Evolutionary conservation across 768 basidiomycete species (phyloP).

Genomic region (Russula ochroleuca): DNA sequence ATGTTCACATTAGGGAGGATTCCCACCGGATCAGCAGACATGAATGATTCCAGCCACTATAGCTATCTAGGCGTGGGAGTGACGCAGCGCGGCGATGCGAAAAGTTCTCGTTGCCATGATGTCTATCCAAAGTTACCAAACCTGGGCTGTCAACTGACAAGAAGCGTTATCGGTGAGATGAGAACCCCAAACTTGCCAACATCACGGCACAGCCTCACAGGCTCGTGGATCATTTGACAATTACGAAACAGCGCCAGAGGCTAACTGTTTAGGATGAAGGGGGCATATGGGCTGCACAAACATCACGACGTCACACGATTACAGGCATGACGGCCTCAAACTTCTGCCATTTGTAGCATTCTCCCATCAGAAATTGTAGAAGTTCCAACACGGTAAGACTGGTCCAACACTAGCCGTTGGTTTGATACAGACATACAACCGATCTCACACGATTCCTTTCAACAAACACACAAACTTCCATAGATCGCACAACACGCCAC

Average conservation of each 20-base stretch:
- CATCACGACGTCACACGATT: background rate
- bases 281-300: too few species aligned
- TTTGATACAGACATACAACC: too few species aligned
- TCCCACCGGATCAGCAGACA: background rate
- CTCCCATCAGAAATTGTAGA: background rate
- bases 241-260: too few species aligned
- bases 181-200: background rate
- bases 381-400: background rate
- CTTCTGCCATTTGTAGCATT: too few species aligned
- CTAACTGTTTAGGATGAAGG: too few species aligned
- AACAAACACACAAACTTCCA: background rate
- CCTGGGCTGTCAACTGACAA: background rate
- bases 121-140: background rate
- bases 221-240: too few species aligned
- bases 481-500: background rate
- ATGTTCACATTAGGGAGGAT: background rate
- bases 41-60: background rate
- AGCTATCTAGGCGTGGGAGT: background rate
- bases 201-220: background rate
- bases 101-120: background rate
- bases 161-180: background rate
- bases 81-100: background rate
- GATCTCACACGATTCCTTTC: background rate
- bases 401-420: too few species aligned
- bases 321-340: background rate